Evolutionary conservation across 169 alveolate species (phyloP).

Genomic region (Cryptosporidium xiaoi): DNA sequence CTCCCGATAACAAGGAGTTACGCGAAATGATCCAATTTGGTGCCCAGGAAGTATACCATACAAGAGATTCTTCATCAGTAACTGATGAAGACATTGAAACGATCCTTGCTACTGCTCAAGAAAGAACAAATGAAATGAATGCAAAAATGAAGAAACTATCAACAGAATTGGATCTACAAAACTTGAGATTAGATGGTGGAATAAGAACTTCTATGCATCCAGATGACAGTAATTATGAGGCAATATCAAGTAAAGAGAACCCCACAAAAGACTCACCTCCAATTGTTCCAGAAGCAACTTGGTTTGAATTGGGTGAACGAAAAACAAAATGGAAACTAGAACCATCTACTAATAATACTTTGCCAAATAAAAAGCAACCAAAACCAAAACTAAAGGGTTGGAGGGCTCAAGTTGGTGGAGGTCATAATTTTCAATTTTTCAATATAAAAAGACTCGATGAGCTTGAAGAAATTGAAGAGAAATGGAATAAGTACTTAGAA

Average conservation of each 20-base stretch:
- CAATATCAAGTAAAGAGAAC: slow-evolving; percentile 62
- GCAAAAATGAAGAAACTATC: slow-evolving; percentile 83
- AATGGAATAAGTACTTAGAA: slow-evolving; percentile 82
- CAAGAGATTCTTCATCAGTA: slow-evolving; percentile 84
- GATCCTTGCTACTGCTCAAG: slow-evolving; percentile 88
- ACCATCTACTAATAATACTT: slow-evolving; percentile 75
- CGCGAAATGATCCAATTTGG: slow-evolving; percentile 91
- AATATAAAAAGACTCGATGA: slow-evolving; percentile 82
- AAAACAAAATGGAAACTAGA: slow-evolving; percentile 86
- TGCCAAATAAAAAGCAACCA: slow-evolving; percentile 79
- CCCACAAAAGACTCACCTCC: slow-evolving; percentile 71
- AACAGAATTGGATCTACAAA: slow-evolving; percentile 79
- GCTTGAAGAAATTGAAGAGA: slow-evolving; percentile 83
- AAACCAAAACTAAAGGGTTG: slow-evolving; percentile 87
- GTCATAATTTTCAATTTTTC: slow-evolving; percentile 92
- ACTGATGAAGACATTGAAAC: slow-evolving; percentile 90
- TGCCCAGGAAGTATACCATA: slow-evolving; percentile 90
- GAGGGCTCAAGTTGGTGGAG: slow-evolving; percentile 92
- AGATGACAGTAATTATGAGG: slow-evolving; percentile 67
- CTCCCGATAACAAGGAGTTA: slow-evolving; percentile 88
- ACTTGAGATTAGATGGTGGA: slow-evolving; percentile 84
- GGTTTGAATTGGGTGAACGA: slow-evolving; percentile 86
- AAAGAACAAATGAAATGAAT: slow-evolving; percentile 89
- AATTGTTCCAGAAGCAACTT: slow-evolving; percentile 73
- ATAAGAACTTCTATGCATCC: slow-evolving; percentile 79